Percentiles rank a stretch among this genome's conserved stretches.
phyloP scores from a whole-genome alignment of 192 early-diverging fungal genomes.

The Gonapodya sp. region DNA sequence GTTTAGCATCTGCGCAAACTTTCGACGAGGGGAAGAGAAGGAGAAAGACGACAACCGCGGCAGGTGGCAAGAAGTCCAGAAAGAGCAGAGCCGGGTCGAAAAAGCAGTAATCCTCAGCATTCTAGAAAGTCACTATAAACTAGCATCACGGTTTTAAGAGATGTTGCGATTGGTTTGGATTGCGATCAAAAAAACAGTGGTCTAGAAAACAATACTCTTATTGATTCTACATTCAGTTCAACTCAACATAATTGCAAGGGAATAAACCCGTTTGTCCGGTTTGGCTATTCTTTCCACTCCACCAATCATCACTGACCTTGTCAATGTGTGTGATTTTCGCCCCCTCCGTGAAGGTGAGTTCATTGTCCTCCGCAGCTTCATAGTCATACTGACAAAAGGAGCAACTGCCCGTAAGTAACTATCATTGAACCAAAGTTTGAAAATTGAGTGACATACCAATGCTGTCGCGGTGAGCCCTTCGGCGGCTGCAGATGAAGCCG shows the following conservation, averaged over 20 bases:
- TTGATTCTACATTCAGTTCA: too few species aligned
- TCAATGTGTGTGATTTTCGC: slow-evolving; percentile 70
- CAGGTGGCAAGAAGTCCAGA: not conserved
- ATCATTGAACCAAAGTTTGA: not conserved
- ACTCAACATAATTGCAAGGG: not conserved
- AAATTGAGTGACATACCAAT: not conserved
- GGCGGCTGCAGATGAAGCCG: not conserved
- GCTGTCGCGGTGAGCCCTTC: slow-evolving; percentile 15
- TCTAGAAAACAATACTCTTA: too few species aligned
- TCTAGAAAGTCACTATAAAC: too few species aligned
- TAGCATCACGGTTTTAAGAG: too few species aligned
- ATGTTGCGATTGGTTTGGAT: too few species aligned
- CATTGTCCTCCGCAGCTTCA: slow-evolving; percentile 74
- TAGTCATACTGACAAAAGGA: slow-evolving; percentile 59
- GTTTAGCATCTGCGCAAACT: slow-evolving; percentile 8
- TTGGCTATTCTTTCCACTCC: slow-evolving; percentile 53
- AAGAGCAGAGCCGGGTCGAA: not conserved
- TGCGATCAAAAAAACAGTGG: too few species aligned
- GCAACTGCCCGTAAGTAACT: not conserved
- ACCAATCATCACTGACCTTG: slow-evolving; percentile 84
- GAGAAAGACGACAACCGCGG: not conserved
- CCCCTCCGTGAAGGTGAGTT: slow-evolving; percentile 68
- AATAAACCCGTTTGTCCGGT: not conserved
- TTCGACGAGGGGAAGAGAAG: slow-evolving; percentile 9
- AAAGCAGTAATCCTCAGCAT: not conserved